Evolutionary conservation across 208 protist genomes (phyloP).

Genomic region (Trypanosoma avium): DNA sequence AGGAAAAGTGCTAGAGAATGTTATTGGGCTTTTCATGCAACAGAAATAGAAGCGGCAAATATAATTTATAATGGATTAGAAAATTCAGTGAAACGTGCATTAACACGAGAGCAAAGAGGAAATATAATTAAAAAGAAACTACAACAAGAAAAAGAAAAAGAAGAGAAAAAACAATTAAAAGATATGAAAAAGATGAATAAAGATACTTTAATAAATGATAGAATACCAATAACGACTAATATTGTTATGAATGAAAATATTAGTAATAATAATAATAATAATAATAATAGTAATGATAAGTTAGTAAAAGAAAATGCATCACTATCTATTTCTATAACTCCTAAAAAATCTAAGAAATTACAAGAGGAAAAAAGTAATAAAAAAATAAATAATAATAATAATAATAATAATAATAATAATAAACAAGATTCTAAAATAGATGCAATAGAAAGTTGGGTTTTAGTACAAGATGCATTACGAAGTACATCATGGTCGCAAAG

Average conservation of each 20-base stretch:
- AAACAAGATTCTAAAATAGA: neutral
- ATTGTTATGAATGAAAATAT: no score
- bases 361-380: neutral
- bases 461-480: slow-evolving; percentile 24
- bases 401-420: neutral
- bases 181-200: neutral
- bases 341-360: no score
- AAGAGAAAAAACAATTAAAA: no score
- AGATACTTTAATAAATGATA: no score
- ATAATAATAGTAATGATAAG: no score
- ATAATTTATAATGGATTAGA: slow-evolving; percentile 36
- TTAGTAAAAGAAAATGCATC: no score
- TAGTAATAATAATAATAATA: no score
- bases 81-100: slow-evolving; percentile 18
- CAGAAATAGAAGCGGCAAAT: slow-evolving; percentile 42
- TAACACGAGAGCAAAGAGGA: slow-evolving; percentile 28
- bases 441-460: neutral
- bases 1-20: slow-evolving; percentile 35
- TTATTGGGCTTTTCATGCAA: slow-evolving; percentile 44
- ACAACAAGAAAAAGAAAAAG: neutral
- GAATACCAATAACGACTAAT: no score
- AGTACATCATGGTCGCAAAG: slow-evolving; percentile 42
- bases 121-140: neutral
- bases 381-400: neutral
- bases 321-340: no score